Percentiles rank a stretch among this genome's conserved stretches.
Evolutionary conservation across 768 basidiomycete species (phyloP).

Genomic region (Mycena crocata): DNA sequence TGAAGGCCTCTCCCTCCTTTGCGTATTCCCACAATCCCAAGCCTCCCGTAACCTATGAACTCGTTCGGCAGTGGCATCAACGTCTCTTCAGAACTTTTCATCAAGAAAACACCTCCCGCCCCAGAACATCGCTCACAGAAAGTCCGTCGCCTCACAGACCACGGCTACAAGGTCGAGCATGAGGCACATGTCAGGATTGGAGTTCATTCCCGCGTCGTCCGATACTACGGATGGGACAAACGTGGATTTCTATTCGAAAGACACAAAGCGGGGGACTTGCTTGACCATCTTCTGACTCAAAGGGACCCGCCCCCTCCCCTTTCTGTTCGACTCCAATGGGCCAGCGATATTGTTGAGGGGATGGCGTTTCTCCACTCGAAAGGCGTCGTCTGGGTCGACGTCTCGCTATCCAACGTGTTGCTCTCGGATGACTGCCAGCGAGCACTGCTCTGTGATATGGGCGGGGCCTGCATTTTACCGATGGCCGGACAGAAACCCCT

Average conservation of each 20-base stretch:
- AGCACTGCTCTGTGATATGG: constrained; percentile 1
- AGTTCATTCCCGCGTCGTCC: background rate
- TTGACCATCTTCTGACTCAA: background rate
- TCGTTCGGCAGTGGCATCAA: too few relatives aligned
- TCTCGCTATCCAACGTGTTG: background rate
- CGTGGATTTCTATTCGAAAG: background rate
- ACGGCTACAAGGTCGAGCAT: constrained; percentile 7
- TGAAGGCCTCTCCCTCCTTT: too few relatives aligned
- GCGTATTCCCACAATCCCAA: too few relatives aligned
- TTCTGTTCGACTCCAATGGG: background rate
- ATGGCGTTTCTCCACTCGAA: background rate
- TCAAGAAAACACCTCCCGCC: constrained; percentile 4
- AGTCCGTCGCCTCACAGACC: background rate
- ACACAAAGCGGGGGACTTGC: constrained; percentile 2
- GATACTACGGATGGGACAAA: constrained; percentile 7
- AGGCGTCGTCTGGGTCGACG: constrained; percentile 1
- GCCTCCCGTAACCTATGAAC: too few relatives aligned
- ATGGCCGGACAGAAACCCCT: constrained; percentile 1
- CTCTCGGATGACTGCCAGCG: background rate
- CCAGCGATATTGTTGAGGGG: background rate
- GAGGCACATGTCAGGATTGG: background rate
- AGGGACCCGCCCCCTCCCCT: constrained; percentile 1
- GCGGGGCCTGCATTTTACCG: background rate
- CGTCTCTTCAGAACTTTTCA: background rate
- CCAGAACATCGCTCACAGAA: background rate